Base-by-base conservation (phyloP, 2,329 filamentous ascomycete species). In the Ceratocystis alfenasii region DNA sequence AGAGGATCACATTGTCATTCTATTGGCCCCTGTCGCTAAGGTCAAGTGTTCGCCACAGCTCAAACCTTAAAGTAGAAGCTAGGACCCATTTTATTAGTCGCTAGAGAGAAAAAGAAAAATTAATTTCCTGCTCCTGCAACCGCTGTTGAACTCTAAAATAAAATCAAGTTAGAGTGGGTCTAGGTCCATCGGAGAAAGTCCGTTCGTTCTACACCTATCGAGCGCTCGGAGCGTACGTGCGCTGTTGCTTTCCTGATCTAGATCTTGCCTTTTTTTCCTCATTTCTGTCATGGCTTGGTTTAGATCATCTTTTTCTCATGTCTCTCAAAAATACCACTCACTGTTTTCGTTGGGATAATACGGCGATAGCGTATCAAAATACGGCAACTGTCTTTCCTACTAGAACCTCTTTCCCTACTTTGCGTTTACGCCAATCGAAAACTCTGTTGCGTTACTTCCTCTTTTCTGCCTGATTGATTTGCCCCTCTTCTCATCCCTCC, bases 61-160 rank as follows among this genome's bases (percentile, higher is more conserved):
- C 55, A 59, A 59, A 59, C 25, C 55, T 36, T 59, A 33, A 59
- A 59, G 30, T n/a, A n/a, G n/a, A 30, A 59, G 55, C 55, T 59
- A 59, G 55, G 55, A 10, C 30, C 5, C 55, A 36, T 36, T 59
- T 30, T 33, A 57, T 57, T 33, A 8, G 25, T 17, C 3, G 33
- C 10, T 36, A 10, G 33, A 3, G 10, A 25, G 5, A 28, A 33
- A 57, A 30, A 28, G 33, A 28, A 53, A 30, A 15, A 3, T 33
- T 33, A 36, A 59, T 20, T 59, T 59, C 28, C 28, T 8, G 53
- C 53, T 59, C 28, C 28, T n/a, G 53, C 53, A 36, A 33, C 53
- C n/a, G 22, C 48, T 25, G 48, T 53, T 20, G 48, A 28, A 53
- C 48, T 28, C 10, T 53, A 28, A 53, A 53, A 12, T 53, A 25